A percentile compares a stretch with the other conserved stretches of the same genome.
Conservation (phyloP, 1,284 basidiomycete genomes). For the Cystobasidium pallidum region DNA sequence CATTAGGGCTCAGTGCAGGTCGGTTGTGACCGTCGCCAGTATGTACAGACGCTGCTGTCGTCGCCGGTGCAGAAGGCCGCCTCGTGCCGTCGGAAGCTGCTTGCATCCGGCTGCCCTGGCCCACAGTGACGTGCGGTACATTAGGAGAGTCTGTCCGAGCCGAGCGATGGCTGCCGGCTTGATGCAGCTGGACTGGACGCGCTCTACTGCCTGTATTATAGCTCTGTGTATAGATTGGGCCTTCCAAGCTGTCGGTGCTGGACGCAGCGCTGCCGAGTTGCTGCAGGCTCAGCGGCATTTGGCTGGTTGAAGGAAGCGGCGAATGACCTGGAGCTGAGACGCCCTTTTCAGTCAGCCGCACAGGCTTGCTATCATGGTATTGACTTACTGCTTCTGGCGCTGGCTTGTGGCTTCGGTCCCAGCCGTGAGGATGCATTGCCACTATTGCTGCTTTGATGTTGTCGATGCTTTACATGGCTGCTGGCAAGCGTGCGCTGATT, state of each 20-base stretch:
- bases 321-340: constrained; percentile 19
- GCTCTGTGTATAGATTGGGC: neutral
- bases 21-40: neutral
- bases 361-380: neutral
- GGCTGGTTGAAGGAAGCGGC: constrained; percentile 8
- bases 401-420: neutral
- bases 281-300: constrained; percentile 34
- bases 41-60: neutral
- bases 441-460: constrained; percentile 21
- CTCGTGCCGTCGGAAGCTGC: neutral
- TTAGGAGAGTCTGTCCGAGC: neutral
- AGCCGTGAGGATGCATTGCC: neutral
- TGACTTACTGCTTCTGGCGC: constrained; percentile 2
- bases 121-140: constrained; percentile 7
- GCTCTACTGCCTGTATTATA: neutral
- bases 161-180: neutral
- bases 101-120: neutral
- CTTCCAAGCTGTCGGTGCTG: constrained; percentile 31
- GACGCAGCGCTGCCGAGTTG: constrained; percentile 28
- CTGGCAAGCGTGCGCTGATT: constrained; percentile 1
- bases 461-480: neutral
- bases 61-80: neutral
- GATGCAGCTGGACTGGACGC: neutral
- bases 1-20: neutral
- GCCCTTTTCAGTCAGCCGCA: neutral